Conservation (phyloP, 495 filamentous ascomycete species). For the Talaromyces wortmannii region DNA sequence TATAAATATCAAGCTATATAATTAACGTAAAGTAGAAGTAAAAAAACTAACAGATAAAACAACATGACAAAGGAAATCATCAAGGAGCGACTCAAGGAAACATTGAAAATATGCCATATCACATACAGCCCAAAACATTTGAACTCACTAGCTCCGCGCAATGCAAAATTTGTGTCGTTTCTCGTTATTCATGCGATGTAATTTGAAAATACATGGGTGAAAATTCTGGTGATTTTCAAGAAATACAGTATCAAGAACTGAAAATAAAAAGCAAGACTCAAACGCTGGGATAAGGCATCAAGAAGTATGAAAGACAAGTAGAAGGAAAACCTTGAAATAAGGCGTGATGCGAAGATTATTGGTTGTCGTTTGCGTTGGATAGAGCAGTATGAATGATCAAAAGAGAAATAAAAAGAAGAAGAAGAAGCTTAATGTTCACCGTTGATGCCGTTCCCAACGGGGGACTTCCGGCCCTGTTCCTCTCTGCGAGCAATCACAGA, state of each 20-base stretch:
- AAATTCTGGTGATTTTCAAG: neutral
- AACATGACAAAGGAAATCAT: neutral
- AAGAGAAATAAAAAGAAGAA: neutral
- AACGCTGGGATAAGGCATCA: neutral
- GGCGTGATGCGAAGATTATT: too few species aligned
- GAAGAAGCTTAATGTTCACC: neutral
- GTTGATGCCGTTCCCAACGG: neutral
- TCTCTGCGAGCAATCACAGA: conserved; percentile 41
- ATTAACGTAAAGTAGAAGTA: neutral
- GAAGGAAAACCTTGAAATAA: too few species aligned
- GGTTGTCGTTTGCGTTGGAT: too few species aligned
- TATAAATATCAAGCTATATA: too few species aligned
- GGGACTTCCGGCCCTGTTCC: conserved; percentile 34
- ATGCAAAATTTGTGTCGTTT: neutral
- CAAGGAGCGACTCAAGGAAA: neutral
- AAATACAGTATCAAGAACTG: neutral
- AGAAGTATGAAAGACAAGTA: too few species aligned
- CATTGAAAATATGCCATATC: neutral
- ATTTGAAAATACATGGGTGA: neutral
- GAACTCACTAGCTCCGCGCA: neutral
- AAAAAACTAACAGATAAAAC: neutral
- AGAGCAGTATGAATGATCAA: neutral
- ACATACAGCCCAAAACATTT: neutral
- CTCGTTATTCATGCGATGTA: neutral
- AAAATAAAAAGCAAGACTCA: neutral